Evolutionary conservation across 768 basidiomycete genomes (phyloP), one percentile per base, ranked within the genome.

Genomic region (Lactarius sp.): DNA sequence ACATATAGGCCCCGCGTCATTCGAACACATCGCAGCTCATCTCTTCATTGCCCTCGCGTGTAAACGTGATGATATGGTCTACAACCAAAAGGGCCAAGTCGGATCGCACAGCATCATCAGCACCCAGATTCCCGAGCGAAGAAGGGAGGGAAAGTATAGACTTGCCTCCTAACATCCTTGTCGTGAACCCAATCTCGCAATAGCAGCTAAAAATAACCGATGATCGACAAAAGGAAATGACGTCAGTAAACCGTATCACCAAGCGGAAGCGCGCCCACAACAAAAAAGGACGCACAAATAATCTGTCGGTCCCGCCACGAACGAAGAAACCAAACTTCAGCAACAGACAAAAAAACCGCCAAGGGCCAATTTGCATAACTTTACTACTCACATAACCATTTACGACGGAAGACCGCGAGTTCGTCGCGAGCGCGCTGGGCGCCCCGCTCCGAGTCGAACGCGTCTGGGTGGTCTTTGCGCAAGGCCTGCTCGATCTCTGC

Each of bases 361-460:
- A 20, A 0, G 46, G 10, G n/a, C 20, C 12, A 14, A 4, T 27
- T 27, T 27, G 27, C 27, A 16, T 44, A 2, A 34, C 20, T 13
- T 6, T 36, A n/a, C n/a, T 18, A 18, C 51, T 73, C 68, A 86
- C 84, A 88, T 69, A 83, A 80, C 86, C 87, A 88, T 72, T 88
- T 89, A 61, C 87, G 73, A 70, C 81, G 82, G 74, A 92, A 92
- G 34, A 90, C 85, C 69, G 87, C 85, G 52, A 88, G 80, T 70
- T 88, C 88, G 55, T 78, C 41, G 4, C 41, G 34, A 42, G 58
- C 74, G 10, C 78, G 80, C 27, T 74, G 68, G 13, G 69, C 69
- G 12, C 77, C 76, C 18, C 20, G 50, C 31, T 41, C 33, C 18
- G 50, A 41, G 52, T 73, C 74, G 77, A 84, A 83, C 61, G 84